A percentile compares a stretch with the other conserved stretches of the same genome.
phyloP scores from a whole-genome alignment of 2,329 filamentous ascomycete genomes.

The Thielaviopsis musarum region DNA sequence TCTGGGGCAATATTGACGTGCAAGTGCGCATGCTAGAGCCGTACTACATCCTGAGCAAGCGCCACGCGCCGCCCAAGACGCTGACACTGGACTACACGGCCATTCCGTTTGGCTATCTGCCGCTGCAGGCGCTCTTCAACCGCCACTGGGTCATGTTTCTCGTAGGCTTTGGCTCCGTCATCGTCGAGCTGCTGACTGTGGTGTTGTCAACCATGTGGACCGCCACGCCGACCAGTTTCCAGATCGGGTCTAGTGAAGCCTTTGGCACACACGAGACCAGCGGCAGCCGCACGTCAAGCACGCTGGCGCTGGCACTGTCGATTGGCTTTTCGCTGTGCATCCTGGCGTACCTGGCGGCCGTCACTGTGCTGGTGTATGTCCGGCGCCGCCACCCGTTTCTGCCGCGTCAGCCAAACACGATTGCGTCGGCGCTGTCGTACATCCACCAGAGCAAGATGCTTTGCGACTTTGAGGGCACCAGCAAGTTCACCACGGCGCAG shows the following conservation, averaged over 20 bases:
- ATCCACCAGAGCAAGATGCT: constrained; percentile 72
- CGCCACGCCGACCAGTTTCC: constrained; percentile 45
- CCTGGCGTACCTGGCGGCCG: constrained; percentile 44
- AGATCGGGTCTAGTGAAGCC: constrained; percentile 17
- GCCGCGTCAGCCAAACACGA: constrained; percentile 63
- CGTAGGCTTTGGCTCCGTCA: constrained; percentile 52
- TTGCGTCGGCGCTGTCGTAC: constrained; percentile 58
- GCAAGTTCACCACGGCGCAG: constrained; percentile 40
- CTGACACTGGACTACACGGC: constrained; percentile 59
- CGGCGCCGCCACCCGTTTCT: constrained; percentile 53
- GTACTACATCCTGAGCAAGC: constrained; percentile 50
- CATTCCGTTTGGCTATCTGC: constrained; percentile 50
- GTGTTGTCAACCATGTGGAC: constrained; percentile 46
- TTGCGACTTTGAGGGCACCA: constrained; percentile 55
- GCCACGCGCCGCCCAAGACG: constrained; percentile 47
- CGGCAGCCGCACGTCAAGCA: neutral
- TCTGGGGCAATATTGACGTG: constrained; percentile 52
- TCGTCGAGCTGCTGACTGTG: constrained; percentile 58
- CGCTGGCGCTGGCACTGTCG: constrained; percentile 21
- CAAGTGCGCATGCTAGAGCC: constrained; percentile 59
- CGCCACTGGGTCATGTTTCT: constrained; percentile 48
- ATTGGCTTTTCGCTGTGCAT: constrained; percentile 45
- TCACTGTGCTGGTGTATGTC: constrained; percentile 42
- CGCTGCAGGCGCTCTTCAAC: constrained; percentile 44
- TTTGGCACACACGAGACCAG: too few relatives aligned